These are phyloP conservation scores for Pythium apleroticum DNA, from an alignment of 352 stramenopile species.

Conservation along the genomic window DNA sequence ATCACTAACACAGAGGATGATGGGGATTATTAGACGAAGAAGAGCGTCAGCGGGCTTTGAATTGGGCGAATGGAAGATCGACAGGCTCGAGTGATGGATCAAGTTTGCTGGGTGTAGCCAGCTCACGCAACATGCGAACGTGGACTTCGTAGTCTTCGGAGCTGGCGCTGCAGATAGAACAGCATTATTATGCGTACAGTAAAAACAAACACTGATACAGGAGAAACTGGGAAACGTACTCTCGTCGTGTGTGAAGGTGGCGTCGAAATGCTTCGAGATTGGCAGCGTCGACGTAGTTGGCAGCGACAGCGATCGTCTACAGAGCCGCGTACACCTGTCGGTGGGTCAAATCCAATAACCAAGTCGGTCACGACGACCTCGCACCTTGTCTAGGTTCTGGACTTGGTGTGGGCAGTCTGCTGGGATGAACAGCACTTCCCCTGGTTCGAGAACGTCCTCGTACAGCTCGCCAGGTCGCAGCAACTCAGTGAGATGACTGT, in stretches of 20 bases:
- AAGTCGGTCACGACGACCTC: neutral
- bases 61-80: conserved; percentile 15
- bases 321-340: neutral
- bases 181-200: too few relatives aligned
- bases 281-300: conserved; percentile 7
- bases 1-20: neutral
- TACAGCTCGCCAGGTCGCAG: conserved; percentile 29
- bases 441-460: conserved; percentile 34
- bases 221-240: neutral
- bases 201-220: too few relatives aligned
- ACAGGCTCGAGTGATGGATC: conserved; percentile 1
- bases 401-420: conserved; percentile 40
- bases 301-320: conserved; percentile 37
- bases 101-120: neutral
- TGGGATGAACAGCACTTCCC: conserved; percentile 41
- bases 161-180: neutral
- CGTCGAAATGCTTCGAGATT: conserved; percentile 9
- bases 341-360: too few relatives aligned
- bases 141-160: conserved; percentile 12
- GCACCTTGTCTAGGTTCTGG: conserved; percentile 35
- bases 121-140: neutral
- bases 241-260: neutral
- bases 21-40: conserved; percentile 18
- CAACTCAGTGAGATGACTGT: conserved; percentile 1
- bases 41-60: conserved; percentile 15